Percentiles rank a stretch among this genome's conserved stretches.
Evolutionary conservation across 805 yeast genomes (phyloP).

Genomic region (Wickerhamomyces chaumierensis): DNA sequence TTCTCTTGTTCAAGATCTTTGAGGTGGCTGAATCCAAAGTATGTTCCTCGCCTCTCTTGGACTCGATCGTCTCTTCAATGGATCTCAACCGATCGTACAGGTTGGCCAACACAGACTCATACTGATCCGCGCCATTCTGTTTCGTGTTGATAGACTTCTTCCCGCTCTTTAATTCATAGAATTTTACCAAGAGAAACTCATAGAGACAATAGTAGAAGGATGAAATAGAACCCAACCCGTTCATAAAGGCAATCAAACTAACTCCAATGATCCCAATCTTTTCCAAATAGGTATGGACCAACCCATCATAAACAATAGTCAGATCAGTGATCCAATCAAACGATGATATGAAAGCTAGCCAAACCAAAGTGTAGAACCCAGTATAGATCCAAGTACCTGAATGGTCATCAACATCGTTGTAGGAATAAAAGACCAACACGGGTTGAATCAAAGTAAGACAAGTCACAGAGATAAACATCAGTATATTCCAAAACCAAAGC

Average conservation of each 20-base stretch:
- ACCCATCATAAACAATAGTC: constrained; percentile 4
- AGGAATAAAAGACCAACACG: background rate
- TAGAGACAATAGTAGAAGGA: constrained; percentile 16
- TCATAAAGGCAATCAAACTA: constrained; percentile 15
- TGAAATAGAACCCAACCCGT: constrained; percentile 19
- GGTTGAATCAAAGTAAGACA: background rate
- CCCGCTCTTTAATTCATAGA: background rate
- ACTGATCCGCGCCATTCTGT: background rate
- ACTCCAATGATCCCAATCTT: constrained; percentile 17
- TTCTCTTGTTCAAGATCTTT: constrained; percentile 9
- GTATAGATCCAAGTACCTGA: constrained; percentile 5
- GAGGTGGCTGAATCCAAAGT: background rate
- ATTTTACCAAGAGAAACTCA: background rate
- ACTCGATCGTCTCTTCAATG: constrained; percentile 12
- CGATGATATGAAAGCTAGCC: constrained; percentile 13
- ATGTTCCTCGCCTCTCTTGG: constrained; percentile 8
- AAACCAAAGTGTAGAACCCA: constrained; percentile 4
- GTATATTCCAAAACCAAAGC: background rate
- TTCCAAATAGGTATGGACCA: constrained; percentile 8
- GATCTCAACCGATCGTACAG: background rate
- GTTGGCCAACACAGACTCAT: background rate
- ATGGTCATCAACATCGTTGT: constrained; percentile 11
- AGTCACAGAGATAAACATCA: background rate
- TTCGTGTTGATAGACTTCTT: too few species aligned
- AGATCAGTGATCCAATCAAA: constrained; percentile 15